phyloP scores from a whole-genome alignment of 2,329 filamentous ascomycete genomes.

The Pseudocercospora musae region DNA sequence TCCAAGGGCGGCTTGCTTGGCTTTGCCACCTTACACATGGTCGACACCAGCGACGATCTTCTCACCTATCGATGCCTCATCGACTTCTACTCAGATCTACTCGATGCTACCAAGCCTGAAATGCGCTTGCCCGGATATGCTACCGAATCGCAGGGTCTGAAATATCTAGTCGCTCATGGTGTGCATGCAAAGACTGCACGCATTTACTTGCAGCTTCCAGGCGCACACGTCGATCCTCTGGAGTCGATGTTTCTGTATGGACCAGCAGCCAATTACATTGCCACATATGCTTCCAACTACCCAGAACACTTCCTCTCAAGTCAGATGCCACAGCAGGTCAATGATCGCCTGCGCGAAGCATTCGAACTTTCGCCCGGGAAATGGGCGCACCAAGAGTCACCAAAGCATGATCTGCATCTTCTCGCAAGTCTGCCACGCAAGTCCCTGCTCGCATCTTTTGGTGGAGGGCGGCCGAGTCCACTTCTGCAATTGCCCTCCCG shows the following conservation, averaged over 20 bases:
- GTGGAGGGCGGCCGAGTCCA: conserved; percentile 36
- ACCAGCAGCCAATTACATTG: conserved; percentile 56
- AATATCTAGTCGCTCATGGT: conserved; percentile 51
- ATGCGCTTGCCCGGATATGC: not conserved
- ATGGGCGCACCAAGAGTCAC: conserved; percentile 54
- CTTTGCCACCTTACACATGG: conserved; percentile 55
- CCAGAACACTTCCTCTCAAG: conserved; percentile 54
- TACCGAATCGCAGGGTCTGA: conserved; percentile 37
- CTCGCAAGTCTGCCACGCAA: conserved; percentile 56
- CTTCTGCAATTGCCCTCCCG: conserved; percentile 52
- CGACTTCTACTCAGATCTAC: conserved; percentile 55
- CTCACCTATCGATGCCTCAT: conserved; percentile 60
- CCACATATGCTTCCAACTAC: conserved; percentile 54
- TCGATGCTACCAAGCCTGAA: conserved; percentile 30
- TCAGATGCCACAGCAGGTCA: conserved; percentile 44
- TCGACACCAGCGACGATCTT: conserved; percentile 54
- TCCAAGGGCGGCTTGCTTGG: conserved; percentile 48
- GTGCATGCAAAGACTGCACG: conserved; percentile 51
- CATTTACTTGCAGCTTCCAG: conserved; percentile 52
- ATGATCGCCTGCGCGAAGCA: conserved; percentile 47
- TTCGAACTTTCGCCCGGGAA: conserved; percentile 45
- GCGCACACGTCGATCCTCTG: conserved; percentile 45
- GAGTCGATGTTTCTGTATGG: conserved; percentile 54
- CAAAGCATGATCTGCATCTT: conserved; percentile 55
- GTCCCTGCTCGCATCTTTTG: conserved; percentile 45